phyloP scores from a whole-genome alignment of 2,329 filamentous ascomycete genomes.

The Cordyceps cateniannulata region DNA sequence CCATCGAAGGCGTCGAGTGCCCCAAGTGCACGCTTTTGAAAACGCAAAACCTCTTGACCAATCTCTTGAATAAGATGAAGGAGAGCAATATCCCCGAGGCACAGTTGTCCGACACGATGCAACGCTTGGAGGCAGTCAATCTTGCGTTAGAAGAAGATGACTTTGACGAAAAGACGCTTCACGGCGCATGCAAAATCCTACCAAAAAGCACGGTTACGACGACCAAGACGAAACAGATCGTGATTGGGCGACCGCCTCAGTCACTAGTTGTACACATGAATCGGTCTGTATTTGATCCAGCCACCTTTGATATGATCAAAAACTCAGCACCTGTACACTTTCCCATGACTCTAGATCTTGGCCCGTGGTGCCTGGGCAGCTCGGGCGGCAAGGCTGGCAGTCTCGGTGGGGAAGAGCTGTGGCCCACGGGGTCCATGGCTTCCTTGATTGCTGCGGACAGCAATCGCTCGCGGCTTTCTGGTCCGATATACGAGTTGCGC shows the following conservation, averaged over 20 bases:
- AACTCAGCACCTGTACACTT: conserved; percentile 77
- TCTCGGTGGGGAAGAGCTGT: conserved; percentile 48
- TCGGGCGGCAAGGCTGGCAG: conserved; percentile 5
- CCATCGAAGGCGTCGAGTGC: conserved; percentile 85
- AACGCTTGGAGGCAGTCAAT: conserved; percentile 60
- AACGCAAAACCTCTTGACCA: conserved; percentile 40
- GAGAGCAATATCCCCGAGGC: conserved; percentile 35
- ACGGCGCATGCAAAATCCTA: conserved; percentile 58
- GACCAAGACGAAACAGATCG: conserved; percentile 85
- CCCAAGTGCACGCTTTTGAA: conserved; percentile 78
- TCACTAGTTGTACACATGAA: conserved; percentile 85
- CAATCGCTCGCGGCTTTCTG: conserved; percentile 43
- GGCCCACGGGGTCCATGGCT: conserved; percentile 59
- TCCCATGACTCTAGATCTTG: conserved; percentile 66
- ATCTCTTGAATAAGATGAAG: conserved; percentile 37
- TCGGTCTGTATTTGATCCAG: conserved; percentile 82
- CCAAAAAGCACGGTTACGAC: conserved; percentile 63
- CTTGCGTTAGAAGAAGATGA: conserved; percentile 71
- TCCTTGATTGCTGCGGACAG: conserved; percentile 65
- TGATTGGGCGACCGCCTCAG: conserved; percentile 74
- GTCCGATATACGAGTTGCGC: conserved; percentile 66
- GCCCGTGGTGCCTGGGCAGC: conserved; percentile 77
- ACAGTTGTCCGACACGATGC: conserved; percentile 41
- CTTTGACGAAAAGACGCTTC: conserved; percentile 64
- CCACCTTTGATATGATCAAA: conserved; percentile 72